Evolutionary conservation across 1,284 basidiomycete genomes (phyloP).

Genomic region (Schizopora paradoxa): DNA sequence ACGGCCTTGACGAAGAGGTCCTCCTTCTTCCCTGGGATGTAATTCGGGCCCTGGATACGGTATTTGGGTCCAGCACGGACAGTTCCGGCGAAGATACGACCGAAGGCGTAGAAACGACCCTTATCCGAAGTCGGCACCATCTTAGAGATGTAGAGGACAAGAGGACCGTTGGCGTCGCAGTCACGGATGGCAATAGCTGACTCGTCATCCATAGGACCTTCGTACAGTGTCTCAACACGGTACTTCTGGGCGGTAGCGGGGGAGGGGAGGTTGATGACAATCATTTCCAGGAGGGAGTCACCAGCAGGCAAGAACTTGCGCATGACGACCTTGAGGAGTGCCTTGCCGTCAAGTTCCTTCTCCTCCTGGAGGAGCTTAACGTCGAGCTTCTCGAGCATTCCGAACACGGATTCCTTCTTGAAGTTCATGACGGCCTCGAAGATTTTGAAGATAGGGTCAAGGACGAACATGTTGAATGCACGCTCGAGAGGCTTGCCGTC

Average conservation of each 20-base stretch:
- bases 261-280: constrained; percentile 97
- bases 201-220: constrained; percentile 99
- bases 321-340: constrained; percentile 97
- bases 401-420: constrained; percentile 87
- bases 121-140: constrained; percentile 99
- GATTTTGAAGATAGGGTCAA: constrained; percentile 98
- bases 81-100: constrained; percentile 99
- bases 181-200: constrained; percentile 98
- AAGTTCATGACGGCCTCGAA: constrained; percentile 99
- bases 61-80: constrained; percentile 97
- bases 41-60: constrained; percentile 99
- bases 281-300: constrained; percentile 99
- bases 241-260: constrained; percentile 96
- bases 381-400: constrained; percentile 96
- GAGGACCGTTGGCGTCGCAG: constrained; percentile 94
- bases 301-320: constrained; percentile 99
- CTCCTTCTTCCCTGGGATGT: constrained; percentile 97
- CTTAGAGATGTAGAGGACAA: constrained; percentile 99
- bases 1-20: constrained; percentile 98
- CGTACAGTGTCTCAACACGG: constrained; percentile 99
- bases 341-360: constrained; percentile 93
- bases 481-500: constrained; percentile 89
- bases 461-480: constrained; percentile 93
- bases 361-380: constrained; percentile 88
- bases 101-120: constrained; percentile 99